phyloP scores from a whole-genome alignment of 2,329 filamentous ascomycete genomes.

The Calonectria montana region DNA sequence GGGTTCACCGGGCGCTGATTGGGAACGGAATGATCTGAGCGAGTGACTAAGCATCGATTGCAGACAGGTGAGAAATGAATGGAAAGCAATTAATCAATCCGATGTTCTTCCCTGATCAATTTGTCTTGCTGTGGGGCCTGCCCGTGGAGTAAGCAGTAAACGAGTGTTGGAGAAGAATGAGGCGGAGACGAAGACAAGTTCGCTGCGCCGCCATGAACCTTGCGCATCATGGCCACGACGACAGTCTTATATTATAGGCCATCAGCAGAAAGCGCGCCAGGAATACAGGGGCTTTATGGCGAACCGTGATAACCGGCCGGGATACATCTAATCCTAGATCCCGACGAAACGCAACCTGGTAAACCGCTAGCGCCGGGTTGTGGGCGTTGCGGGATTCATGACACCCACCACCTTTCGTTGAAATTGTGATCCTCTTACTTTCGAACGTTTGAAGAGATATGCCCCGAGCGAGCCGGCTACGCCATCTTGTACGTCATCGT shows the following conservation, averaged over 20 bases:
- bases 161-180: neutral
- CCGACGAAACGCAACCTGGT: neutral
- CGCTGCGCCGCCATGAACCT: neutral
- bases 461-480: neutral
- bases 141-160: neutral
- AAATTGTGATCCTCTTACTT: neutral
- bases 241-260: slow-evolving; percentile 7
- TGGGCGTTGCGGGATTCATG: neutral
- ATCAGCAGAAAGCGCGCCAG: neutral
- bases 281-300: slow-evolving; percentile 3
- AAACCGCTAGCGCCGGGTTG: neutral
- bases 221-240: neutral
- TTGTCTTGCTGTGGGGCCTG: neutral
- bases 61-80: neutral
- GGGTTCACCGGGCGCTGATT: neutral
- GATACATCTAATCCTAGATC: neutral
- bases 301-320: neutral
- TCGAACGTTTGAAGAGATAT: neutral
- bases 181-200: neutral
- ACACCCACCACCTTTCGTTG: neutral
- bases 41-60: neutral
- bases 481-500: too few species aligned
- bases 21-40: neutral
- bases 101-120: neutral
- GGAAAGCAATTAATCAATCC: neutral